phyloP scores from a whole-genome alignment of 306 rosid genomes.

The Parietaria judaica region DNA sequence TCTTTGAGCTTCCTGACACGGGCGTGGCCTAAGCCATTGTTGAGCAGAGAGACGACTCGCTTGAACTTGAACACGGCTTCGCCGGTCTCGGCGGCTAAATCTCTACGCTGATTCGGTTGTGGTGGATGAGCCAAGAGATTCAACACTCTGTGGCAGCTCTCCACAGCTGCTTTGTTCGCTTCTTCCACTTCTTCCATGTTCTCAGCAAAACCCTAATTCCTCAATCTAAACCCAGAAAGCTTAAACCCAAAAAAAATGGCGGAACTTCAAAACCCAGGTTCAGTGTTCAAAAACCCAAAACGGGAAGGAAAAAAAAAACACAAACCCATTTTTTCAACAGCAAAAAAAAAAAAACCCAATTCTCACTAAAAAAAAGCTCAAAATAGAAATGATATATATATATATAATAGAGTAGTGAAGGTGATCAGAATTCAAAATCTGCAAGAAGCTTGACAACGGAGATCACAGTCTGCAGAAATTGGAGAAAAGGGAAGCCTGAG shows the following conservation, averaged over 20 bases:
- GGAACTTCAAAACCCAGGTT: slow-evolving; percentile 6
- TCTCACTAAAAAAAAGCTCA: slow-evolving; percentile 21
- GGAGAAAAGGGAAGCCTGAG: background rate
- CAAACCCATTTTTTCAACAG: slow-evolving; percentile 36
- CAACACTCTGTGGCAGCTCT: slow-evolving; percentile 71
- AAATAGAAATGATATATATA: background rate
- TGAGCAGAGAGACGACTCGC: slow-evolving; percentile 80
- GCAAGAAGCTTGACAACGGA: background rate
- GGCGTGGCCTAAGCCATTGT: slow-evolving; percentile 70
- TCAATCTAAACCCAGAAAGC: too few species aligned
- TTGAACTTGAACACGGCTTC: slow-evolving; percentile 80
- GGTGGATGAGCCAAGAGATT: slow-evolving; percentile 51
- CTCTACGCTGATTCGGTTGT: slow-evolving; percentile 47
- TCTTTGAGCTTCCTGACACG: slow-evolving; percentile 62
- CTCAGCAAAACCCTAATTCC: background rate
- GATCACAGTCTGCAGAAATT: slow-evolving; percentile 28
- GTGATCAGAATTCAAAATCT: background rate
- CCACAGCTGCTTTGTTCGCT: slow-evolving; percentile 76
- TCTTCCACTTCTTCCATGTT: slow-evolving; percentile 76
- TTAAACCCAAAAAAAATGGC: slow-evolving; percentile 1
- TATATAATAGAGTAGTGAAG: background rate
- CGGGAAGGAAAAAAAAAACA: slow-evolving; percentile 21
- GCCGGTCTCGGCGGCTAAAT: slow-evolving; percentile 61
- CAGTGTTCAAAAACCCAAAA: slow-evolving; percentile 14
- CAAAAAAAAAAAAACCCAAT: slow-evolving; percentile 8